A percentile compares a stretch with the other conserved stretches of the same genome.
phyloP scores from a whole-genome alignment of 805 yeast genomes.

The Suhomyces pyralidae region DNA sequence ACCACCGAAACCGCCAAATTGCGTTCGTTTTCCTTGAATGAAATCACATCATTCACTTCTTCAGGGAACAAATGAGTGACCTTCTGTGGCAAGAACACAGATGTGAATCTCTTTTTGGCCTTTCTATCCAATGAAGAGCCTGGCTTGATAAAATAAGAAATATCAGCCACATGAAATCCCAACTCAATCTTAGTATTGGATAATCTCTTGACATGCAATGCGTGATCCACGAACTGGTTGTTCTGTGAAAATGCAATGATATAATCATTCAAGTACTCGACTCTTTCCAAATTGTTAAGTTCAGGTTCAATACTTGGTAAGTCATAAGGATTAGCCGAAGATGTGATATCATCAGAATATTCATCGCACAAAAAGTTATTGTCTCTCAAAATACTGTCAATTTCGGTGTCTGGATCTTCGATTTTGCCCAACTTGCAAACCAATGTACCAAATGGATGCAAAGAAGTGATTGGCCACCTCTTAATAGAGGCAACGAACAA shows the following conservation, averaged over 20 bases:
- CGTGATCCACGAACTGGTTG: constrained; percentile 65
- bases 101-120: constrained; percentile 83
- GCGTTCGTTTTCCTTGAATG: constrained; percentile 58
- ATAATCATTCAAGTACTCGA: constrained; percentile 56
- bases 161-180: constrained; percentile 85
- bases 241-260: constrained; percentile 62
- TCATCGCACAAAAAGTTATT: constrained; percentile 81
- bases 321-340: constrained; percentile 27
- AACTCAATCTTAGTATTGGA: constrained; percentile 64
- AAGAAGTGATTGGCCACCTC: constrained; percentile 98
- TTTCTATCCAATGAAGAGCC: constrained; percentile 82
- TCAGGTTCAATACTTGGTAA: constrained; percentile 41
- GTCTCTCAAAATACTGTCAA: constrained; percentile 85
- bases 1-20: constrained; percentile 73
- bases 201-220: constrained; percentile 70
- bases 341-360: constrained; percentile 48
- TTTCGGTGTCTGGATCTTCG: constrained; percentile 73
- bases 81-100: constrained; percentile 83
- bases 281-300: constrained; percentile 39
- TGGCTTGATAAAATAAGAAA: constrained; percentile 64
- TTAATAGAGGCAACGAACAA: constrained; percentile 92
- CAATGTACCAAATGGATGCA: constrained; percentile 96
- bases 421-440: constrained; percentile 82
- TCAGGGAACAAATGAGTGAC: constrained; percentile 66
- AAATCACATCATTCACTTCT: constrained; percentile 54